Percentiles rank a stretch among this genome's conserved stretches.
phyloP scores from a whole-genome alignment of 1,284 basidiomycete species.

The Papiliotrema nemorosa region DNA sequence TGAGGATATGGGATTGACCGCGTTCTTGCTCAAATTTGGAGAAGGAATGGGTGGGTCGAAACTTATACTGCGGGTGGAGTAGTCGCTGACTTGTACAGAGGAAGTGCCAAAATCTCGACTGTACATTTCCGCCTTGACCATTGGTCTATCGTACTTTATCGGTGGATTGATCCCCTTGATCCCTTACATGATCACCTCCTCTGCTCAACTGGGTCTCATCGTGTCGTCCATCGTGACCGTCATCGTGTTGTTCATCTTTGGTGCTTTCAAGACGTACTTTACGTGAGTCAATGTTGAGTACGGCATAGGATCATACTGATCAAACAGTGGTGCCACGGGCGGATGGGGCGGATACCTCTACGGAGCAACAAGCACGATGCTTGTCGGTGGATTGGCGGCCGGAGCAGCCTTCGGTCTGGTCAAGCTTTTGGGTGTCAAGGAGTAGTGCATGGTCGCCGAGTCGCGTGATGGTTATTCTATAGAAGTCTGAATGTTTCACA shows the following conservation, averaged over 20 bases:
- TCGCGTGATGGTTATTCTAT: too few species aligned
- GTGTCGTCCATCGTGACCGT: constrained; percentile 62
- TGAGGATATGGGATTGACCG: constrained; percentile 61
- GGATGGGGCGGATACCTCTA: constrained; percentile 62
- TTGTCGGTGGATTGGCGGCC: constrained; percentile 82
- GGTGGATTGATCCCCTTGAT: constrained; percentile 83
- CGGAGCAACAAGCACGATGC: constrained; percentile 83
- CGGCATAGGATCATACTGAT: neutral
- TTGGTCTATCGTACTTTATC: constrained; percentile 71
- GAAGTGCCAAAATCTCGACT: constrained; percentile 67
- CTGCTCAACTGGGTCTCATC: constrained; percentile 49
- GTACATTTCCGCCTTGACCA: constrained; percentile 86
- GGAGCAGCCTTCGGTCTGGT: constrained; percentile 86
- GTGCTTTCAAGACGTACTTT: constrained; percentile 81
- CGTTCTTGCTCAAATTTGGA: constrained; percentile 89
- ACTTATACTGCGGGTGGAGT: too few species aligned
- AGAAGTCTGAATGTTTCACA: too few species aligned
- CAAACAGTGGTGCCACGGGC: constrained; percentile 58
- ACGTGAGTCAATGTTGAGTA: constrained; percentile 49
- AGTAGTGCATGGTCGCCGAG: constrained; percentile 5
- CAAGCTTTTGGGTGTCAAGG: constrained; percentile 61
- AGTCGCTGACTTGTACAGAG: constrained; percentile 53
- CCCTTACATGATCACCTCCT: constrained; percentile 81
- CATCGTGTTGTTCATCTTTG: constrained; percentile 80
- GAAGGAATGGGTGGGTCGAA: constrained; percentile 68